Percentiles rank a stretch among this genome's conserved stretches.
Evolutionary conservation across 805 yeast genomes (phyloP).

Genomic region (Jamesozyma piceae): DNA sequence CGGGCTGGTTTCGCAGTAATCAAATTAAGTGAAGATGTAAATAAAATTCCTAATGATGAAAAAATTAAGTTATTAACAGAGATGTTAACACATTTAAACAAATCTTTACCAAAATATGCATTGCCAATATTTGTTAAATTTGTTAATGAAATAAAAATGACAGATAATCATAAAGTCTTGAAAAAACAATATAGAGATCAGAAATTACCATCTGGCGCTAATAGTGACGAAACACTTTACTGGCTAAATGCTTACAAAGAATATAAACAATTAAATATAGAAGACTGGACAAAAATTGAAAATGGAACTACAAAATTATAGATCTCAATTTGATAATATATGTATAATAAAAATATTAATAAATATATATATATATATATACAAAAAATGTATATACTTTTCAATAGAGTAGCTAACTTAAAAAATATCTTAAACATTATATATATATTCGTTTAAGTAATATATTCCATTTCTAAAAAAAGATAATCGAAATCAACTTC

Average conservation of each 20-base stretch:
- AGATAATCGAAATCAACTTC: constrained; percentile 1
- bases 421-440: not conserved
- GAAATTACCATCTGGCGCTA: constrained; percentile 55
- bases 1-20: constrained; percentile 86
- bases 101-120: constrained; percentile 70
- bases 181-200: constrained; percentile 63
- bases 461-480: not conserved
- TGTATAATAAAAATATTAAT: too few species aligned
- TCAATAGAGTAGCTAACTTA: not conserved
- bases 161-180: constrained; percentile 76
- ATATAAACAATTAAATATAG: constrained; percentile 49
- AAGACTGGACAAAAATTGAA: constrained; percentile 42
- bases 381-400: too few species aligned
- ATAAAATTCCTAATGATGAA: constrained; percentile 14
- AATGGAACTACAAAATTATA: constrained; percentile 22
- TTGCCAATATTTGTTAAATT: constrained; percentile 75
- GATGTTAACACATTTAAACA: constrained; percentile 30
- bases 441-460: not conserved
- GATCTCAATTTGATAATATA: too few species aligned
- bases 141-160: constrained; percentile 48
- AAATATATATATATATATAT: too few species aligned
- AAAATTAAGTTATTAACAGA: constrained; percentile 30
- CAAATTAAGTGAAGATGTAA: constrained; percentile 36
- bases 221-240: constrained; percentile 52
- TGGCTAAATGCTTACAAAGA: constrained; percentile 49